Conservation (phyloP, 441 rosid genomes). For the Flueggea neowawraea region DNA sequence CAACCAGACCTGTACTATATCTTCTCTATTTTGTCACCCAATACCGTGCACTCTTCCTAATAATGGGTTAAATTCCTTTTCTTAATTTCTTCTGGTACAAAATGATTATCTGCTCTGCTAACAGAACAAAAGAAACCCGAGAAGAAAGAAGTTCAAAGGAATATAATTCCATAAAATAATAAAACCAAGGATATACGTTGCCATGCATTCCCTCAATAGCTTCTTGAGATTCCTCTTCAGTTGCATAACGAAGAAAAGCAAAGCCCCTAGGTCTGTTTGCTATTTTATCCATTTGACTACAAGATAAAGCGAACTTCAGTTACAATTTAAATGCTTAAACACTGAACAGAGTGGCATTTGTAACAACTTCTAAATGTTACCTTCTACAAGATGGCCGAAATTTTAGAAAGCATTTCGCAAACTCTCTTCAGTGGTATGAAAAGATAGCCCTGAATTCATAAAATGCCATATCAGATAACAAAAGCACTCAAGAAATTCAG, state of each 20-base stretch:
- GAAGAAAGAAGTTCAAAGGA: too few species aligned
- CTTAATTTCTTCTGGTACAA: too few species aligned
- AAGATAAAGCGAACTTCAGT: slow-evolving; percentile 49
- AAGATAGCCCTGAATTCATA: slow-evolving; percentile 59
- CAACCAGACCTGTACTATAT: too few species aligned
- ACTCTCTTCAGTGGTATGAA: slow-evolving; percentile 69
- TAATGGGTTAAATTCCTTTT: too few species aligned
- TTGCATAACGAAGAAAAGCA: slow-evolving; percentile 68
- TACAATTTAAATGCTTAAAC: background rate
- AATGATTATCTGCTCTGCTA: too few species aligned
- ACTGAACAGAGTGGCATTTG: background rate
- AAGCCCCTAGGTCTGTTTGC: slow-evolving; percentile 79
- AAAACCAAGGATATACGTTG: slow-evolving; percentile 42
- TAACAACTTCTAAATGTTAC: slow-evolving; percentile 25
- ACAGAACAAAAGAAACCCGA: too few species aligned
- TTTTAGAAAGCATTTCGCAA: slow-evolving; percentile 60
- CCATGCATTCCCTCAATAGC: slow-evolving; percentile 90
- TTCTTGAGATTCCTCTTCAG: slow-evolving; percentile 64
- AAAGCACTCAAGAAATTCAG: background rate
- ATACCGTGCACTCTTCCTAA: too few species aligned
- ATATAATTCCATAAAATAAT: background rate
- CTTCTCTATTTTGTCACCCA: too few species aligned
- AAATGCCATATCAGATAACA: background rate
- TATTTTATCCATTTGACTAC: slow-evolving; percentile 80
- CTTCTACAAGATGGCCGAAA: slow-evolving; percentile 59